Evolutionary conservation across 192 early-diverging fungal genomes (phyloP).

Genomic region (Martensiomyces pterosporus): DNA sequence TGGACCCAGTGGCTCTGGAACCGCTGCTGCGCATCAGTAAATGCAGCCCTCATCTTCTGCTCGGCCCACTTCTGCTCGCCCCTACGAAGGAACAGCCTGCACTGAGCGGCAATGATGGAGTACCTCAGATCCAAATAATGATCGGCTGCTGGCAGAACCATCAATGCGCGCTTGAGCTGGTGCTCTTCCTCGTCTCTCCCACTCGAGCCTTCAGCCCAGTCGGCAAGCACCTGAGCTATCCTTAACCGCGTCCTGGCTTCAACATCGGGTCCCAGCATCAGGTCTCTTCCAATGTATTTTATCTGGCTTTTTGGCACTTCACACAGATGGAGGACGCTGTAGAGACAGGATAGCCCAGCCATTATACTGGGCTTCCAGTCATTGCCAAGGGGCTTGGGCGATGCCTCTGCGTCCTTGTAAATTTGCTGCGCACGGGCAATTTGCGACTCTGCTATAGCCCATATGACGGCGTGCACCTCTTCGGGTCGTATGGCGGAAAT

Average conservation of each 20-base stretch:
- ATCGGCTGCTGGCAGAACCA: constrained; percentile 26
- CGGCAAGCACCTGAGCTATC: constrained; percentile 29
- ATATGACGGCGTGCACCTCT: constrained; percentile 21
- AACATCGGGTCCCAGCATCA: constrained; percentile 23
- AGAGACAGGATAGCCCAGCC: constrained; percentile 28
- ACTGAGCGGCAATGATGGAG: constrained; percentile 24
- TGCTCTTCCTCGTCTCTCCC: constrained; percentile 27
- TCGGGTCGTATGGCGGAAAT: too few species aligned
- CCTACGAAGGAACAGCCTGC: constrained; percentile 26
- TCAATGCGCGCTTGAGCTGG: constrained; percentile 30
- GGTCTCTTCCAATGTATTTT: constrained; percentile 2
- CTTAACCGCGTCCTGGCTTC: constrained; percentile 41
- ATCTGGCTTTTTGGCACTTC: constrained; percentile 5
- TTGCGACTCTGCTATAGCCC: constrained; percentile 36
- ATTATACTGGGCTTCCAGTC: constrained; percentile 1
- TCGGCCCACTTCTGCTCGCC: constrained; percentile 29
- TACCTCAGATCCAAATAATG: constrained; percentile 14
- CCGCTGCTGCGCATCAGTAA: constrained; percentile 32
- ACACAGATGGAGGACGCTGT: constrained; percentile 28
- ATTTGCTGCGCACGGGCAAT: constrained; percentile 18
- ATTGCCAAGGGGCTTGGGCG: background rate
- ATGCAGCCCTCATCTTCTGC: constrained; percentile 28
- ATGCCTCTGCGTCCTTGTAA: constrained; percentile 3
- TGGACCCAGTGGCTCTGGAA: constrained; percentile 22
- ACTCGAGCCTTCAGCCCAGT: constrained; percentile 16